Evolutionary conservation across 208 protist genomes (phyloP).

Genomic region (Leishmania martiniquensis): DNA sequence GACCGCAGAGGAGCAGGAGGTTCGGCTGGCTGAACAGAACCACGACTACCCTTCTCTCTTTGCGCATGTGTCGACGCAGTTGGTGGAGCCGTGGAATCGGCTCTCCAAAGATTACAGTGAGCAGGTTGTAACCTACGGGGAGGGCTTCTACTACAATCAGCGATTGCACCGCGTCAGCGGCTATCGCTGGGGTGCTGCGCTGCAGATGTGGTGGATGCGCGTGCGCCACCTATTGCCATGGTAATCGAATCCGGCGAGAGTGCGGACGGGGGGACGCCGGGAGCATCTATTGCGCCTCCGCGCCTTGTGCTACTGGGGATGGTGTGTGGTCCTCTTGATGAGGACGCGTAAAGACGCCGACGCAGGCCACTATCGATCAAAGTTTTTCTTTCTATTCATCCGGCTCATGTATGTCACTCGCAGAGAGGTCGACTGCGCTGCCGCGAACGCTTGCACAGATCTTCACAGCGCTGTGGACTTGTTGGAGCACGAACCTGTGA

Average conservation of each 20-base stretch:
- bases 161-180: slow-evolving; percentile 69
- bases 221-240: slow-evolving; percentile 19
- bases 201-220: slow-evolving; percentile 20
- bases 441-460: too few species aligned
- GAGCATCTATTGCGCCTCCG: neutral
- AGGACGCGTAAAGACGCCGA: neutral
- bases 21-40: neutral
- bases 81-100: slow-evolving; percentile 79
- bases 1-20: neutral
- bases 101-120: slow-evolving; percentile 14
- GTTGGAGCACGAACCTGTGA: too few species aligned
- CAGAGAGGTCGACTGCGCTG: too few species aligned
- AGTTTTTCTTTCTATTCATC: neutral
- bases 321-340: neutral
- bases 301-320: neutral
- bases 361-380: too few species aligned
- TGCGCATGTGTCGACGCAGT: slow-evolving; percentile 18
- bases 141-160: slow-evolving; percentile 68
- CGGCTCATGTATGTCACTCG: too few species aligned
- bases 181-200: slow-evolving; percentile 37
- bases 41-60: slow-evolving; percentile 4
- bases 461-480: too few species aligned
- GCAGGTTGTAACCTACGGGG: slow-evolving; percentile 41
- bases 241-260: neutral
- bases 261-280: neutral